These are phyloP conservation scores for Eucalyptus cloeziana DNA, from an alignment of 345 rosid species.

Conservation along the genomic window DNA sequence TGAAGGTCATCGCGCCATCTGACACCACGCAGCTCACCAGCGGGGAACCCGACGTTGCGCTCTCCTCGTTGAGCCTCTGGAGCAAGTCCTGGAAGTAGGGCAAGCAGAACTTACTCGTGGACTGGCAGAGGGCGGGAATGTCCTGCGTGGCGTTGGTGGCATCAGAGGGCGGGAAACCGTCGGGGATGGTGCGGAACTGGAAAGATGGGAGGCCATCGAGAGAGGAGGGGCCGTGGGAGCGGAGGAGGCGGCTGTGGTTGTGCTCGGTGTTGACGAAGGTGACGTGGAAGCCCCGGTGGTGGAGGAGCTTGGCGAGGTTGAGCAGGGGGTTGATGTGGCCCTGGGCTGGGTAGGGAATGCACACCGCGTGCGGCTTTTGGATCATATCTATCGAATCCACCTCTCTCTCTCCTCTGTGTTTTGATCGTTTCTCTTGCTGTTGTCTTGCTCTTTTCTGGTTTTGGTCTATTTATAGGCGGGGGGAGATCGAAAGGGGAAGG, in stretches of 20 bases:
- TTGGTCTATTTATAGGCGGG: background rate
- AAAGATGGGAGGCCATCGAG: background rate
- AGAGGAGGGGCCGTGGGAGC: background rate
- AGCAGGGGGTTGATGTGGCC: constrained; percentile 3
- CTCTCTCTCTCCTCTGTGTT: background rate
- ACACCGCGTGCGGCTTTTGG: background rate
- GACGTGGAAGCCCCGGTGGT: background rate
- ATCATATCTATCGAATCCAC: background rate
- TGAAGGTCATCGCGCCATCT: background rate
- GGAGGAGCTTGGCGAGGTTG: background rate
- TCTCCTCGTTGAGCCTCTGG: background rate
- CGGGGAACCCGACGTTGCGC: background rate
- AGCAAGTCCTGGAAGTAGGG: background rate
- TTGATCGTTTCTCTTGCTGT: too few species aligned
- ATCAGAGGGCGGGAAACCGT: background rate
- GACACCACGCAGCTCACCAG: background rate
- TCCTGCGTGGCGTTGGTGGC: background rate
- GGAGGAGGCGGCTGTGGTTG: background rate
- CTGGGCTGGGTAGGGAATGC: background rate
- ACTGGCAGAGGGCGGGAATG: background rate
- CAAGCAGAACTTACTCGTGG: background rate
- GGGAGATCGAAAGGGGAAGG: background rate
- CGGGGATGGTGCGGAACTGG: background rate
- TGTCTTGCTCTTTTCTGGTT: too few species aligned
- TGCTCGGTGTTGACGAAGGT: constrained; percentile 1